Base-by-base conservation (phyloP, 1,284 basidiomycete genomes). In the Sparassis latifolia region DNA sequence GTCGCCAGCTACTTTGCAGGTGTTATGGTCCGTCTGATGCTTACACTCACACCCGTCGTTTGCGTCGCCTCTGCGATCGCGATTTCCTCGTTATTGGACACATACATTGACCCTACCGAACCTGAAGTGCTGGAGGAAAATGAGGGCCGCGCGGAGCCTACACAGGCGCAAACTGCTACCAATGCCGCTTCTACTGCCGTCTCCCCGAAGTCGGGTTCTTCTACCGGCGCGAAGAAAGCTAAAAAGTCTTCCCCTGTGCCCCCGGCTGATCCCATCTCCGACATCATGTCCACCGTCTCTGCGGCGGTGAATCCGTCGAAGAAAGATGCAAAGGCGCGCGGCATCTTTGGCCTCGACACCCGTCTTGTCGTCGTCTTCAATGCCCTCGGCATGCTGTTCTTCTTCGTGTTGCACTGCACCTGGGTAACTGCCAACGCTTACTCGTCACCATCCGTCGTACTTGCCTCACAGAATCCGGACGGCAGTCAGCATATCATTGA, bases 1-100 rank as follows among this genome's bases (percentile, higher is more conserved):
- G 84, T 99, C 64, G 92, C 89, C 44, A 92, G 92, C 65, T 99
- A 99, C 79, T 99, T 99, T 68, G 96, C 97, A 7, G 95, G 96
- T 50, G 97, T 99, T 67, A 99, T 99, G 96, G 96, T 99, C 53
- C 91, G 95, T 56, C 74, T 95, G 51, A 97, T 97, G 90, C 77
- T 96, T 52, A 89, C 93, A 3, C 80, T 96, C 42, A 96, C 93
- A 0, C 93, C 93, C 0, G 86, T 92, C 50, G 92, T 95, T 42
- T 97, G 94, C 66, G 91, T 99, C 50, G 69, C 90, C 35, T 84
- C 93, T 4, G 97, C 97, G 4, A 85, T 99, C 43, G 92, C 95
- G 0, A 74, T 97, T 55, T 96, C 94, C 10, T 82, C 86, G 10
- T 75, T 99, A 20, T 75, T 98, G 52, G 91, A 98, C 60, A 89